These are phyloP conservation scores for Monosporascus sp. DNA, from an alignment of 2,329 filamentous ascomycete species.

Conservation along the genomic window DNA sequence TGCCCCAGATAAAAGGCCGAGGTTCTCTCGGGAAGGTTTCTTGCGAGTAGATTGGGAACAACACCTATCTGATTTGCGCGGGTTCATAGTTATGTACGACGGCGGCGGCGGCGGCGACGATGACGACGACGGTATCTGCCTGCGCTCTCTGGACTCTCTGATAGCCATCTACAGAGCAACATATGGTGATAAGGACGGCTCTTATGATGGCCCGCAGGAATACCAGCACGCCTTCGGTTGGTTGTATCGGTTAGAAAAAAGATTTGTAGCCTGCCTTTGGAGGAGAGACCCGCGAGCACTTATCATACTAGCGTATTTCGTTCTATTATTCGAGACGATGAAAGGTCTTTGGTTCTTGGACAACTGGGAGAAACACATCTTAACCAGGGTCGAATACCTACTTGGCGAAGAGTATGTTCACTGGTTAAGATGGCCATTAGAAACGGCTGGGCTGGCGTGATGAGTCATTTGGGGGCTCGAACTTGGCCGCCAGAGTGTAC, in stretches of 20 bases:
- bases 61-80: background rate
- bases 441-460: background rate
- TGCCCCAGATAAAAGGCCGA: background rate
- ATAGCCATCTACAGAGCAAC: conserved; percentile 1
- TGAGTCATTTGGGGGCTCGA: too few species aligned
- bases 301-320: conserved; percentile 4
- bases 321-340: conserved; percentile 1
- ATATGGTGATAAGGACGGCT: conserved; percentile 9
- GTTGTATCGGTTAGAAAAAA: conserved; percentile 23
- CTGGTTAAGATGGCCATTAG: conserved; percentile 1
- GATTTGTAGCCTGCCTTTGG: conserved; percentile 20
- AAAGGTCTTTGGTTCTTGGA: conserved; percentile 2
- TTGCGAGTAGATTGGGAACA: background rate
- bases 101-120: background rate
- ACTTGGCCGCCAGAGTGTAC: too few species aligned
- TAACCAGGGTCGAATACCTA: background rate
- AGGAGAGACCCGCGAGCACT: conserved; percentile 21
- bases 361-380: conserved; percentile 4
- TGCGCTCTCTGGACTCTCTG: background rate
- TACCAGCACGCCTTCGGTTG: conserved; percentile 21
- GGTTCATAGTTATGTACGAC: background rate
- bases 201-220: conserved; percentile 9
- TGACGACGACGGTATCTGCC: background rate
- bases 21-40: background rate
- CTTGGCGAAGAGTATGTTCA: background rate